Conservation (phyloP, 345 rosid species). For the Eucalyptus albens region DNA sequence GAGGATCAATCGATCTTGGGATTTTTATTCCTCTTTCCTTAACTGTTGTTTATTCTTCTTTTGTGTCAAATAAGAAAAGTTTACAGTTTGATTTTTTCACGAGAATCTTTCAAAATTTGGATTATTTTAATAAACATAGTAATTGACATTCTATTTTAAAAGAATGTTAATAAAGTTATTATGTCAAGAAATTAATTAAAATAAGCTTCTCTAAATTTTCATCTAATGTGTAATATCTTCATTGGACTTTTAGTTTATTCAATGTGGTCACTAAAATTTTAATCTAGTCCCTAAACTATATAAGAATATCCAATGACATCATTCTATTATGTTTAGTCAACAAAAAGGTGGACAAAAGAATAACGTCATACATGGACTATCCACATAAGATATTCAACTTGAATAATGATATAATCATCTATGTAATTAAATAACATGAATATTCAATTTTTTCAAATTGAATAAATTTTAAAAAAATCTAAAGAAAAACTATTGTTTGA, state of each 20-base stretch:
- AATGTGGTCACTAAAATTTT: too few species aligned
- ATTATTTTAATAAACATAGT: neutral
- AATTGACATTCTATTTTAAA: neutral
- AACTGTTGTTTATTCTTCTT: neutral
- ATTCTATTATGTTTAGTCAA: too few species aligned
- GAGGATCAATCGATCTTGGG: neutral
- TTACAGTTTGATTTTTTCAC: neutral
- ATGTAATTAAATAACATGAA: neutral
- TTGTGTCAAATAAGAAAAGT: neutral
- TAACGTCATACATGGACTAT: too few species aligned
- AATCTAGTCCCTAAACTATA: neutral
- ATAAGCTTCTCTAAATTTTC: neutral
- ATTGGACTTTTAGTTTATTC: too few species aligned
- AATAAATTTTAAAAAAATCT: neutral
- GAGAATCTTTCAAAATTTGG: neutral
- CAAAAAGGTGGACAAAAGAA: neutral
- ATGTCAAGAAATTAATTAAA: too few species aligned
- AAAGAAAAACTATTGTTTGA: neutral
- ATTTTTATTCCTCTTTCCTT: neutral
- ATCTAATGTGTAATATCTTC: neutral
- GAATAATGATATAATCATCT: neutral
- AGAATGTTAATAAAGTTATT: neutral
- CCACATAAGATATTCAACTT: neutral
- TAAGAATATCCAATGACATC: neutral
- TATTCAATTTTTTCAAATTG: too few species aligned